Base-by-base conservation (phyloP, 257 asterid genomes). In the Thymus mandschuricus region DNA sequence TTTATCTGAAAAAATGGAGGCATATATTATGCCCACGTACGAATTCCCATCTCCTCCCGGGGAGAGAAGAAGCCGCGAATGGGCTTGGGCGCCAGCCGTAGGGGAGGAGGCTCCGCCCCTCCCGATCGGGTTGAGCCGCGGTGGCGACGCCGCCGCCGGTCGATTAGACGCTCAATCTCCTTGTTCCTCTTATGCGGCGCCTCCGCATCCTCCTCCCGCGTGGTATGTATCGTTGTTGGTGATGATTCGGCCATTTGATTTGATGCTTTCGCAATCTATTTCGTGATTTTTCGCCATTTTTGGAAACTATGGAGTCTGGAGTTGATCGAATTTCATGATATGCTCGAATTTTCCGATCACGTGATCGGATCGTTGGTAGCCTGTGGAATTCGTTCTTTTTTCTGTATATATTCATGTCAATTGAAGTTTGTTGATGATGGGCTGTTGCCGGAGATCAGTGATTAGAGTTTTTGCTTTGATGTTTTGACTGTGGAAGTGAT, bases 131-230 rank as follows among this genome's bases (percentile, higher is more conserved):
- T 43, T 52, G 73, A 73, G 45, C 43, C 76, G 60, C 44, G 6
- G n/a, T 50, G 6, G n/a, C 75, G 28, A 2, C 75, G 79, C 57
- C 81, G 68, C 51, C 78, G 81, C 21, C 74, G 71, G 27, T 46
- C 28, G 27, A 8, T 76, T 57, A 83, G 52, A 57, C 81, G 75
- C n/a, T 9, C 71, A 61, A 40, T 83, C 43, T 83, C 87, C 12
- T 77, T 85, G 9, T 21, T 83, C 54, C 76, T 80, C 59, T 10
- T 75, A 4, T 83, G 85, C 71, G 83, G 87, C 11, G 71, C 76
- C 44, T 31, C 83, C 41, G 45, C 68, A 1, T 68, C 84, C 65
- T 44, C 80, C 10, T 76, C 83, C 46, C 70, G 75, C 33, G 44
- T 61, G 76, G 73, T 75, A 40, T 10, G 3, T 43, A 0, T 28